These are phyloP conservation scores for Aleurites moluccanus DNA, from an alignment of 441 rosid species.

Conservation along the genomic window DNA sequence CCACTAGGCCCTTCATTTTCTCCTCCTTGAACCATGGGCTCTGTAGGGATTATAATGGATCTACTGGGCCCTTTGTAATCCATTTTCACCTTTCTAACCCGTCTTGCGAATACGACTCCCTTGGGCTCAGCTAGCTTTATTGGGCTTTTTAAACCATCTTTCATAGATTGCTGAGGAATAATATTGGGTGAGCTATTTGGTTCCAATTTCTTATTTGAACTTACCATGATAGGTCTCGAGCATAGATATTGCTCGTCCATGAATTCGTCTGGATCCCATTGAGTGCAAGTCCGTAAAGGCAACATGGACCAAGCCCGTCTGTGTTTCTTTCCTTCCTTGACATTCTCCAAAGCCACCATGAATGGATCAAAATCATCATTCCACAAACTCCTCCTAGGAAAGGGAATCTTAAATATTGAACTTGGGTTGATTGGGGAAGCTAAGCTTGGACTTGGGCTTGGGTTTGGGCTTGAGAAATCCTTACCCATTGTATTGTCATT, in stretches of 20 bases:
- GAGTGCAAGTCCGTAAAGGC: slow-evolving; percentile 24
- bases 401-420: slow-evolving; percentile 24
- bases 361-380: slow-evolving; percentile 61
- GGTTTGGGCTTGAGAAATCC: slow-evolving; percentile 9
- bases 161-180: not conserved
- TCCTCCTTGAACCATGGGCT: not conserved
- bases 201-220: not conserved
- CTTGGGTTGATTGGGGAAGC: slow-evolving; percentile 23
- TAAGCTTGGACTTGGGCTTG: slow-evolving; percentile 7
- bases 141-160: slow-evolving; percentile 2
- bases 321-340: slow-evolving; percentile 34
- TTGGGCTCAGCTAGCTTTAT: slow-evolving; percentile 32
- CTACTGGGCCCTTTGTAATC: slow-evolving; percentile 20
- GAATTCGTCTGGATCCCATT: not conserved
- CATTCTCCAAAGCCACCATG: slow-evolving; percentile 45
- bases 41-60: not conserved
- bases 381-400: slow-evolving; percentile 42
- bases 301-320: slow-evolving; percentile 38
- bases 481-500: not conserved
- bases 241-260: not conserved
- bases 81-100: slow-evolving; percentile 37
- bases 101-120: slow-evolving; percentile 39
- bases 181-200: not conserved
- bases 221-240: not conserved
- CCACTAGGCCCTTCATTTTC: not conserved